Evolutionary conservation across 495 filamentous ascomycete genomes (phyloP), one percentile per base, ranked within the genome.

Genomic region (Penicillium antarcticum): DNA sequence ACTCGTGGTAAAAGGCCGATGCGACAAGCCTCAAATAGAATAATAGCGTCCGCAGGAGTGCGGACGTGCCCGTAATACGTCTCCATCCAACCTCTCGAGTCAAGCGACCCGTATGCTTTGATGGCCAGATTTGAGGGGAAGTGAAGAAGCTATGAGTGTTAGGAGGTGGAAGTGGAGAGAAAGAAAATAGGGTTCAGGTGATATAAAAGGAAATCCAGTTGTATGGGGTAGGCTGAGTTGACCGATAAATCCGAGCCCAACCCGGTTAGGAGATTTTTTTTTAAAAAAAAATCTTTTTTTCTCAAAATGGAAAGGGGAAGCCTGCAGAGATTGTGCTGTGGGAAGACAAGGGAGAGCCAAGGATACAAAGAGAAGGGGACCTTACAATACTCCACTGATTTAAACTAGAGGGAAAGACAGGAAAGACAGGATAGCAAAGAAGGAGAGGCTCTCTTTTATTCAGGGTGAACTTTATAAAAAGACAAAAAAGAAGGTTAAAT

Each of bases 1-100:
- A 98, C 94, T 46, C 94, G 85, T 26, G 94, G 94, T 16, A 97
- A 76, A 29, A 95, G 74, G 29, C 94, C 94, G 38, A 95, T 74
- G 46, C 94, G 84, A 69, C 94, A 98, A 41, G 94, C 94, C 73
- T 98, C 94, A 66, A 98, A 97, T 33, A 98, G 77, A 58, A 97
- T 88, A 75, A 97, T 97, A 54, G 94, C 94, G 73, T 98, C 94
- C 62, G 82, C 84, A 7, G 94, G 92, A 7, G 91, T 91, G 69
- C 91, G 87, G 57, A 98, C 91, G 61, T 87, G 84, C 39, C 94
- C 94, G 75, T 91, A 78, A 68, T 97, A 98, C 14, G 94, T 98
- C 72, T 98, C 94, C 94, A 97, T 98, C 65, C 63, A 64, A 58
- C 54, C 57, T 58, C 59, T 56, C 44, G 55, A 60, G 53, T 62